Evolutionary conservation across 805 yeast genomes (phyloP), one percentile per base, ranked within the genome.

Genomic region (Candida sonorensis): DNA sequence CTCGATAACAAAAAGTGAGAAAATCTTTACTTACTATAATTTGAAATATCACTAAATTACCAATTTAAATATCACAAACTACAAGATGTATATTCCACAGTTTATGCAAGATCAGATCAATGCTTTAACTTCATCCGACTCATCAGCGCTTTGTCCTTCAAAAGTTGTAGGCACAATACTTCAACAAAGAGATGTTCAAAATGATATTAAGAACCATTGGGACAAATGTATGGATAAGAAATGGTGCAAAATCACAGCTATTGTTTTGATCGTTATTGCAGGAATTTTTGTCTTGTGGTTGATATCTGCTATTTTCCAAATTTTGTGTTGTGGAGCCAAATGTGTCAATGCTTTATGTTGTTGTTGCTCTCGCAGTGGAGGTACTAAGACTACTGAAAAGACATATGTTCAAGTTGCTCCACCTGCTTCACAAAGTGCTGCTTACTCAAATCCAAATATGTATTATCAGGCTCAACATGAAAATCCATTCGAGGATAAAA

Each of bases 151-250:
- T 11, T 50, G 51, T 29, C 55, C 55, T 7, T 21, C 50, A 11
- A 36, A 39, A 13, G 21, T 50, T 15, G 29, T 46, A n/a, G 26
- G 31, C 10, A 19, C 34, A 8, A 24, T 38, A 3, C 27, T 39
- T 3, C 35, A 33, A 11, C 45, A 47, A 31, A 40, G 51, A 34
- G 41, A 38, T 29, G 13, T 37, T 11, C 20, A 37, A 23, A 16
- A 35, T 22, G 35, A 40, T 9, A 40, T 40, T 3, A 45, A 46
- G 24, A 26, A 28, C 13, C 43, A 45, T 3, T 83, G 94, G 92
- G 75, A 78, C 49, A 72, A 83, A 3, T 84, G 94, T 57, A 82
- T 81, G 90, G 80, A 69, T 48, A 80, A 81, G 54, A 76, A 60
- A 27, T 65, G 77, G 29, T 84, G 94, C 57, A 84, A 83, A 50